A percentile compares a stretch with the other conserved stretches of the same genome.
phyloP scores from a whole-genome alignment of 2,329 filamentous ascomycete genomes.

The Didymella keratinophila region DNA sequence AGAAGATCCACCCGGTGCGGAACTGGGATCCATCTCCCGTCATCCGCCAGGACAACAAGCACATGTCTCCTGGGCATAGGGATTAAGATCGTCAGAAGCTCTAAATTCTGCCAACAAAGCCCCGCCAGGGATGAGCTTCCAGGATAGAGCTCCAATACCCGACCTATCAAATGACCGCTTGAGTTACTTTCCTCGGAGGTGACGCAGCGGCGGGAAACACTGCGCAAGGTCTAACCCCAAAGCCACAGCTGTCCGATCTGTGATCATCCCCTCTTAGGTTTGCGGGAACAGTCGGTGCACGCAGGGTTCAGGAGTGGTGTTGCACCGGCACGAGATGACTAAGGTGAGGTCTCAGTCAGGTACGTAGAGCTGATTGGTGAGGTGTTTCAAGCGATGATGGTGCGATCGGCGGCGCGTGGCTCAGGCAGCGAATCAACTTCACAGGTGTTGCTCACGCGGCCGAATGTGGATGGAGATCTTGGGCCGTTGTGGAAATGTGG shows the following conservation, averaged over 20 bases:
- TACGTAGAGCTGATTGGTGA: conserved; percentile 43
- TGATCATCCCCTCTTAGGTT: conserved; percentile 11
- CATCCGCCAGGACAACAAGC: conserved; percentile 19
- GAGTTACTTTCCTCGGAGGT: conserved; percentile 32
- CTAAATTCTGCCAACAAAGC: conserved; percentile 22
- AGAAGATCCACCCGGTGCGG: conserved; percentile 13
- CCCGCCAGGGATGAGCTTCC: conserved; percentile 32
- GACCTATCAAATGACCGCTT: conserved; percentile 18
- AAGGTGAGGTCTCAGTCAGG: conserved; percentile 35
- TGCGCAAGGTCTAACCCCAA: conserved; percentile 9
- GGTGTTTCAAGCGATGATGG: conserved; percentile 38
- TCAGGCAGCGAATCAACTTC: conserved; percentile 23
- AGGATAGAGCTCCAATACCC: conserved; percentile 4
- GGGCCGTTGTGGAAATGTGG: conserved; percentile 3
- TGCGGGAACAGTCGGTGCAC: conserved; percentile 11
- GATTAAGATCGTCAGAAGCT: conserved; percentile 18
- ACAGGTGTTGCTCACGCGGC: conserved; percentile 7
- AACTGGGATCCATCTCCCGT: conserved; percentile 15
- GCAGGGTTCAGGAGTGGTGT: conserved; percentile 27
- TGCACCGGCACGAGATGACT: conserved; percentile 19
- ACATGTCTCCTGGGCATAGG: conserved; percentile 10
- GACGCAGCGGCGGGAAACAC: conserved; percentile 31
- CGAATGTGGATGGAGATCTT: conserved; percentile 11
- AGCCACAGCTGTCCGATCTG: conserved; percentile 1
- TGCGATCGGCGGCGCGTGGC: conserved; percentile 32